Base-by-base conservation (phyloP, 306 rosid species). In the Elaeagnus macrophylla region DNA sequence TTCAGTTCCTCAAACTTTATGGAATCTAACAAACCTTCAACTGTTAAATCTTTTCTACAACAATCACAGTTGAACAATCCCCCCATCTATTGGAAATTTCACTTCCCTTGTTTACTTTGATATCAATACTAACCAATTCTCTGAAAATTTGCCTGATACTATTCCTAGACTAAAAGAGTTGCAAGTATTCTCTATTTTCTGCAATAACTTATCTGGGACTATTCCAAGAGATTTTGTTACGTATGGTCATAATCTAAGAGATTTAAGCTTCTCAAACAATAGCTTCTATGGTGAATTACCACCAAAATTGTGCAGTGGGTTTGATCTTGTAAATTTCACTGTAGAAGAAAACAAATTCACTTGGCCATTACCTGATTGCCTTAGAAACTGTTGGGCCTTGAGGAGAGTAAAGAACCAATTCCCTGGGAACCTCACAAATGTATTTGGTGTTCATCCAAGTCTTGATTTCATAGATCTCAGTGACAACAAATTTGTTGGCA, bases 241-340 rank as follows among this genome's bases (percentile, higher is more conserved):
- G 73, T 19, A 50, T 13, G 78, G 71, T 64, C 79, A 73, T 45
- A 7, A 9, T 51, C 56, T 85, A 72, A 16, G 8, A 13, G 0
- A 0, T 12, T 53, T 77, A 39, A 65, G 53, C 61, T 64, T 79
- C 25, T 70, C 86, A 53, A 54, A 73, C 70, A 82, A 79, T 74
- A 69, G 45, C 19, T 79, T 85, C 66, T 58, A 70, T 1, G 84
- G 86, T 57, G 72, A 72, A 44, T 59, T 85, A 41, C 94, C 94
- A 6, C 56, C 79, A 67, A 72, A 68, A 36, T 37, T 85, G 39
- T 85, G 89, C 14, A 67, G 66, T 20, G 72, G 76, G 13, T 35
- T 57, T 32, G 50, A 14, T 1, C 63, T 85, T 42, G 6, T 2
- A 6, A 1, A 1, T 16, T 53, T 83, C 46, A 37, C 67, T 0